A percentile compares a stretch with the other conserved stretches of the same genome.
These are phyloP conservation scores for Sicyos edulis DNA, from an alignment of 306 rosid species.

Conservation along the genomic window DNA sequence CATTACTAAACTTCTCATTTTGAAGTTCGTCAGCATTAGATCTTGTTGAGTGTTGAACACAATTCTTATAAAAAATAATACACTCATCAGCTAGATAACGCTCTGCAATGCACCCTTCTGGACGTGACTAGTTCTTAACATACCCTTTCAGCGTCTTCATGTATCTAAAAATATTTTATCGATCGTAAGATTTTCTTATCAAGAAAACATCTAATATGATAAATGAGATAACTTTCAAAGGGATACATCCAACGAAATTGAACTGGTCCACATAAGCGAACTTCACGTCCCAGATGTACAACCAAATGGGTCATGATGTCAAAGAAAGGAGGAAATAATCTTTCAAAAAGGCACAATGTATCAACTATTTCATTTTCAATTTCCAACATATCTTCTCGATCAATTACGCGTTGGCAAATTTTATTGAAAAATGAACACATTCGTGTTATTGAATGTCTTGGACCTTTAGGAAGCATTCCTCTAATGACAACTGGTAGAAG, in stretches of 20 bases:
- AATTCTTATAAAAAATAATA: neutral
- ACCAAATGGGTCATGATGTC: neutral
- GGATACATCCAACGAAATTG: neutral
- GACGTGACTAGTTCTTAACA: neutral
- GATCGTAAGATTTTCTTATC: neutral
- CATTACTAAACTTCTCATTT: neutral
- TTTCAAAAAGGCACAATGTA: neutral
- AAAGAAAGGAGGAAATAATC: neutral
- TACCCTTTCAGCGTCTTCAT: neutral
- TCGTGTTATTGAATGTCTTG: neutral
- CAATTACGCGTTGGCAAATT: neutral
- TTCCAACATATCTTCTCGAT: neutral
- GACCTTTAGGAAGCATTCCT: no score
- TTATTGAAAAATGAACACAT: neutral
- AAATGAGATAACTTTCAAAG: neutral
- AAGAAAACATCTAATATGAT: neutral
- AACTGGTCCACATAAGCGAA: neutral
- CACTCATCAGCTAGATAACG: neutral
- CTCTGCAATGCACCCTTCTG: neutral
- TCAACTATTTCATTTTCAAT: no score
- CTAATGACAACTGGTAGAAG: no score
- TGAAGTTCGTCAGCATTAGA: neutral
- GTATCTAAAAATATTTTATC: neutral
- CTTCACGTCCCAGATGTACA: neutral
- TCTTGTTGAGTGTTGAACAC: neutral